phyloP scores from a whole-genome alignment of 2,329 filamentous ascomycete genomes.

The Dothistroma pini region DNA sequence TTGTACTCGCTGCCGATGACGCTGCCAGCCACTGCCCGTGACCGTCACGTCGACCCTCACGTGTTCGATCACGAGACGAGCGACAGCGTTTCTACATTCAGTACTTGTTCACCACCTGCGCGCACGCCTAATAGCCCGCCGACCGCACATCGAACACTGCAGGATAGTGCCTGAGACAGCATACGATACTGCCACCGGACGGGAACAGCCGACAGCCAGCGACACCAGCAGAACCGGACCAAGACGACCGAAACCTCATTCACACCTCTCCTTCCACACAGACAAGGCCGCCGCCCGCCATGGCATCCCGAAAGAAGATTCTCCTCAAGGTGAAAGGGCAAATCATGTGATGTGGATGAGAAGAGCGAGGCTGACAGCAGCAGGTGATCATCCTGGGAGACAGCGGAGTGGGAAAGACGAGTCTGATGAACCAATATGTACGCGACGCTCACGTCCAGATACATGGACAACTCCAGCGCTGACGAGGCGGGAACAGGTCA shows the following conservation, averaged over 20 bases:
- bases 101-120: not conserved
- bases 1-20: not conserved
- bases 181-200: not conserved
- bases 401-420: slow-evolving; percentile 98
- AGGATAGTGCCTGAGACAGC: not conserved
- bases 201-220: not conserved
- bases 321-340: slow-evolving; percentile 33
- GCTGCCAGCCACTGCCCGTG: not conserved
- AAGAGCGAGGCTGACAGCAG: slow-evolving; percentile 13
- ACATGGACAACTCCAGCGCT: not conserved
- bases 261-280: slow-evolving; percentile 1
- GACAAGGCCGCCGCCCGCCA: slow-evolving; percentile 9
- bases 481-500: slow-evolving; percentile 62
- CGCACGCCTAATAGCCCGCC: not conserved
- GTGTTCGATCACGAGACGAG: not conserved
- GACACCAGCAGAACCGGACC: not conserved
- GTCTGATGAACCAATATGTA: slow-evolving; percentile 99
- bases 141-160: not conserved
- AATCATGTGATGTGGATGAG: not conserved
- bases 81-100: not conserved
- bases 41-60: not conserved
- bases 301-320: slow-evolving; percentile 40
- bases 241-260: not conserved
- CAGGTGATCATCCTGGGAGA: slow-evolving; percentile 99
- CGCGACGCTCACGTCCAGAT: slow-evolving; percentile 34